These are phyloP conservation scores for Trypanosoma mega DNA, from an alignment of 208 protist species.

Conservation along the genomic window DNA sequence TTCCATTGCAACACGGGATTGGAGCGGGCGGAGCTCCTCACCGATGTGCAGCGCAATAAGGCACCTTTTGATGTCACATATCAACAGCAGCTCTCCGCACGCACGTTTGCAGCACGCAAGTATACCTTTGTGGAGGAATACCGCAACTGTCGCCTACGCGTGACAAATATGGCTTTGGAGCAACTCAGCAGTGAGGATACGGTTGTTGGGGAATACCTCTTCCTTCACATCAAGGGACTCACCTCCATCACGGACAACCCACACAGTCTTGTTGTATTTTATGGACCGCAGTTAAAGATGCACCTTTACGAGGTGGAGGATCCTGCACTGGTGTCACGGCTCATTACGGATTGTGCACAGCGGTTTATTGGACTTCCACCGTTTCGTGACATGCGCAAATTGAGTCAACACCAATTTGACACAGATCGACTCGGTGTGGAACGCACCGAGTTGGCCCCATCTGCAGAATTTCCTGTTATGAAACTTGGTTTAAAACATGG, in stretches of 20 bases:
- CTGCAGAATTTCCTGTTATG: constrained; percentile 77
- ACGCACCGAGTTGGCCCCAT: constrained; percentile 53
- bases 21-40: constrained; percentile 86
- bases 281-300: constrained; percentile 68
- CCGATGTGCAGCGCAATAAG: constrained; percentile 77
- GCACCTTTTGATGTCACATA: constrained; percentile 50
- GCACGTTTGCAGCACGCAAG: constrained; percentile 54
- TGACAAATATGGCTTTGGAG: constrained; percentile 61
- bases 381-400: constrained; percentile 35
- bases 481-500: constrained; percentile 58
- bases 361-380: constrained; percentile 65
- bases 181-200: constrained; percentile 22
- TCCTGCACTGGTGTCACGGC: constrained; percentile 33
- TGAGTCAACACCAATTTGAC: constrained; percentile 62
- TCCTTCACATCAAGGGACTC: constrained; percentile 71
- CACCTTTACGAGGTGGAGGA: constrained; percentile 60
- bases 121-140: constrained; percentile 49
- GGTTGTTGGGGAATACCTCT: constrained; percentile 77
- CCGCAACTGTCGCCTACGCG: constrained; percentile 36
- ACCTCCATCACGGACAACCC: constrained; percentile 46
- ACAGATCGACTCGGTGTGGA: constrained; percentile 66
- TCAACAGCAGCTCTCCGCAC: constrained; percentile 6
- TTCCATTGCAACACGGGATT: constrained; percentile 51
- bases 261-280: constrained; percentile 63
- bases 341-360: constrained; percentile 35